Evolutionary conservation across 208 protist species (phyloP).

Genomic region (Acanthamoeba healyi): DNA sequence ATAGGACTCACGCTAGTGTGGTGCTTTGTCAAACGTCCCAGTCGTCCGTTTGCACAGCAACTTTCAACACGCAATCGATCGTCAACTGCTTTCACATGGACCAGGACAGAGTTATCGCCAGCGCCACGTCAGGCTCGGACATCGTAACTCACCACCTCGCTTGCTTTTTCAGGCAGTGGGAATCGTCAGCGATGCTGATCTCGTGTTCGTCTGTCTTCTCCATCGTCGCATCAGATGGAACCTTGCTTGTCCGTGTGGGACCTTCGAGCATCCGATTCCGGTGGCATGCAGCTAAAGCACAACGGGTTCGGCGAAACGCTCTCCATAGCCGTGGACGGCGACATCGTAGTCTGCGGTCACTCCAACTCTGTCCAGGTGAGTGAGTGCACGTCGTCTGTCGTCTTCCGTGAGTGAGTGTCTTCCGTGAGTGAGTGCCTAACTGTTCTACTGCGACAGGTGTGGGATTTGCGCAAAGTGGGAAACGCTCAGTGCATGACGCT

Average conservation of each 20-base stretch:
- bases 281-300: neutral
- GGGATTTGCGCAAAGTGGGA: neutral
- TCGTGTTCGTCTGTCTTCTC: no score
- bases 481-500: neutral
- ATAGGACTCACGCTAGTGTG: no score
- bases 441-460: conserved; percentile 11
- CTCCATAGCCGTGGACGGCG: neutral
- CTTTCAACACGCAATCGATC: neutral
- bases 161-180: no score
- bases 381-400: no score
- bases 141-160: no score
- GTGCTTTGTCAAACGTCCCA: no score
- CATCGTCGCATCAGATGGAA: no score
- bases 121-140: no score
- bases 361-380: neutral
- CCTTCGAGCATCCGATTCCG: neutral
- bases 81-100: conserved; percentile 7
- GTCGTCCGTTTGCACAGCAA: neutral
- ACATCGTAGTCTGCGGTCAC: neutral
- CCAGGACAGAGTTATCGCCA: neutral
- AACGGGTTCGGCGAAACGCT: neutral
- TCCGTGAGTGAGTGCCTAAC: no score
- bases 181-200: no score
- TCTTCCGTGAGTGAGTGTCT: no score
- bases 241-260: conserved; percentile 21